phyloP scores from a whole-genome alignment of 2,329 filamentous ascomycete species.

The Aspergillus brunneoviolaceus region DNA sequence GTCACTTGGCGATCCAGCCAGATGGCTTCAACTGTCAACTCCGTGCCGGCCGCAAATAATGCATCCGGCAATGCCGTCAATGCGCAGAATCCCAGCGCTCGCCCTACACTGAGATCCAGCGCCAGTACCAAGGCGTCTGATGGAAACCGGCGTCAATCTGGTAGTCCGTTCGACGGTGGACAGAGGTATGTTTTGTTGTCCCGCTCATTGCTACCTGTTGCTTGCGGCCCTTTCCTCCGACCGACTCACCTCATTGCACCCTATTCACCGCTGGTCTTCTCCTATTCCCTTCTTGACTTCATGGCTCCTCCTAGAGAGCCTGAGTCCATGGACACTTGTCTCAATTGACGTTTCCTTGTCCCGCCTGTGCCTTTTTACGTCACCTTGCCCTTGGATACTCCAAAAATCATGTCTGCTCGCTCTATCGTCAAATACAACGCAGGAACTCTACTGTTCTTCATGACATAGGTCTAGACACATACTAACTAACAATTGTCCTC shows the following conservation, averaged over 20 bases:
- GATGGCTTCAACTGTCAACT: slow-evolving; percentile 45
- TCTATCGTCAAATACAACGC: too few species aligned
- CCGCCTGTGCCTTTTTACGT: not conserved
- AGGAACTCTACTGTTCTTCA: not conserved
- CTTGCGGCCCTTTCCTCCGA: slow-evolving; percentile 2
- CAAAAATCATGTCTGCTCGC: not conserved
- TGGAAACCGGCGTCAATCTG: slow-evolving; percentile 55
- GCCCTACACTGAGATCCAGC: slow-evolving; percentile 52
- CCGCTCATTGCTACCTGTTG: slow-evolving; percentile 10
- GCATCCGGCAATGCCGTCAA: slow-evolving; percentile 38
- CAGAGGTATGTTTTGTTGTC: slow-evolving; percentile 51
- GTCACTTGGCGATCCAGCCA: slow-evolving; percentile 29
- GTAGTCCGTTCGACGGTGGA: slow-evolving; percentile 54
- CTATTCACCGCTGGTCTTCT: slow-evolving; percentile 13
- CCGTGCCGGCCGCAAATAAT: slow-evolving; percentile 36
- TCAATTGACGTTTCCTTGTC: not conserved
- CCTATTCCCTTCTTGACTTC: slow-evolving; percentile 1
- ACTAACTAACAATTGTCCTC: slow-evolving; percentile 23
- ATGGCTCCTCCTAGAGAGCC: not conserved
- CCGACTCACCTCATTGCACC: slow-evolving; percentile 9
- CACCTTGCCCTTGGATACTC: not conserved
- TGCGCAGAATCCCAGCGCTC: slow-evolving; percentile 38
- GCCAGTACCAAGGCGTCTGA: slow-evolving; percentile 52
- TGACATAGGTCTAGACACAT: not conserved
- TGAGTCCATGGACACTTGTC: not conserved